phyloP scores from a whole-genome alignment of 2,329 filamentous ascomycete genomes.

The Nemania abortiva region DNA sequence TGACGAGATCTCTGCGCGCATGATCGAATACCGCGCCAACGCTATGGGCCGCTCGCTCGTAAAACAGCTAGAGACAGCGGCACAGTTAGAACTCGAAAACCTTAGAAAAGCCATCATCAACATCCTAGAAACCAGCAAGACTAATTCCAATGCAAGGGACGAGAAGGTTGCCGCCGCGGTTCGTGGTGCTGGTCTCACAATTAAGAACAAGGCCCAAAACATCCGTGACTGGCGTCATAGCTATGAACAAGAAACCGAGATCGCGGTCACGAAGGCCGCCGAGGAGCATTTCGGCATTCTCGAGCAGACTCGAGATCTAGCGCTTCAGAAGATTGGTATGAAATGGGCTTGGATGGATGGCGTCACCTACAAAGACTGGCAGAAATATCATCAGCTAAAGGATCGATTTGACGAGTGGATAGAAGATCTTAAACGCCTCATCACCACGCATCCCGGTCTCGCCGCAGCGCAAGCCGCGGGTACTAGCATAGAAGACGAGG shows the following conservation, averaged over 20 bases:
- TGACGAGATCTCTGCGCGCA: constrained; percentile 66
- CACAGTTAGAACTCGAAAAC: constrained; percentile 70
- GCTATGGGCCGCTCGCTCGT: constrained; percentile 75
- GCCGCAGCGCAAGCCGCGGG: constrained; percentile 74
- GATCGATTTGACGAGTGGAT: constrained; percentile 87
- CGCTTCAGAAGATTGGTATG: constrained; percentile 92
- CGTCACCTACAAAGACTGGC: constrained; percentile 97
- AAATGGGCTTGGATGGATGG: constrained; percentile 96
- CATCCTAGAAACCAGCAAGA: constrained; percentile 69
- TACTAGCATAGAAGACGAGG: constrained; percentile 78
- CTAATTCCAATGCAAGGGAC: constrained; percentile 57
- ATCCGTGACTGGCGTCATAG: constrained; percentile 81
- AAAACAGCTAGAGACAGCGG: constrained; percentile 74
- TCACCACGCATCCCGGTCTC: constrained; percentile 79
- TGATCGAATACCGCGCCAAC: constrained; percentile 73
- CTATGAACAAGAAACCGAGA: constrained; percentile 77
- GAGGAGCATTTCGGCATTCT: constrained; percentile 85
- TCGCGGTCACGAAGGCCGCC: constrained; percentile 77
- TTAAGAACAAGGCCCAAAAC: constrained; percentile 82
- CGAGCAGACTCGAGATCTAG: constrained; percentile 83
- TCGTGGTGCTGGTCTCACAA: constrained; percentile 74
- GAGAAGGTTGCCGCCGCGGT: constrained; percentile 64
- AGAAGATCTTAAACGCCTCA: constrained; percentile 80
- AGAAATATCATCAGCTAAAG: constrained; percentile 91
- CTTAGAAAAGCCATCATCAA: constrained; percentile 76